Conservation (phyloP, 805 yeast species). For the Clavispora santaluciae region DNA sequence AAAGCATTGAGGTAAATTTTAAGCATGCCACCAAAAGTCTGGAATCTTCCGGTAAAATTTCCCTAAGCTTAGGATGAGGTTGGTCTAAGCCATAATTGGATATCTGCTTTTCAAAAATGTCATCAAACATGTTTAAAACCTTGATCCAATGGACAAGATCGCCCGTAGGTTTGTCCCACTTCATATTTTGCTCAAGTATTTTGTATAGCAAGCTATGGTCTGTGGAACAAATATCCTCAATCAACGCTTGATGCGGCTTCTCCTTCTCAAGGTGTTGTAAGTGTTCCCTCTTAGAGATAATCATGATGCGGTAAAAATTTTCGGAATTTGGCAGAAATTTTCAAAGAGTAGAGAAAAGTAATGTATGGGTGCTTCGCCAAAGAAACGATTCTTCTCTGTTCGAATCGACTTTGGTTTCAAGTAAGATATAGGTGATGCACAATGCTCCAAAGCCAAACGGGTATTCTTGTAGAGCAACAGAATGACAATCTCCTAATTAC, state of each 20-base stretch:
- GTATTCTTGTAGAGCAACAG: no score
- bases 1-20: conserved; percentile 54
- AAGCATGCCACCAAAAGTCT: conserved; percentile 46
- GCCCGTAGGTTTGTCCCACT: conserved; percentile 62
- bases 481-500: neutral
- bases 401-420: neutral
- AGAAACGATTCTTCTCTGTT: neutral
- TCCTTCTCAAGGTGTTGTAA: conserved; percentile 26
- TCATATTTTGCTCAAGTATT: conserved; percentile 31
- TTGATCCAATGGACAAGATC: conserved; percentile 75
- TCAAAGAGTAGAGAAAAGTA: no score
- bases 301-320: conserved; percentile 21
- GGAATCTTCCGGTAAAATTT: conserved; percentile 45
- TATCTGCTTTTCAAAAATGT: conserved; percentile 50
- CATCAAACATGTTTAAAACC: conserved; percentile 71
- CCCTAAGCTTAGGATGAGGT: conserved; percentile 42
- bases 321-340: neutral
- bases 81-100: conserved; percentile 49
- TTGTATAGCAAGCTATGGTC: conserved; percentile 33
- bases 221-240: conserved; percentile 36
- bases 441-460: neutral
- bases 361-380: no score
- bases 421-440: neutral
- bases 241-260: conserved; percentile 24
- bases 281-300: conserved; percentile 27